These are phyloP conservation scores for Candida ficus DNA, from an alignment of 805 yeast species.

Conservation along the genomic window DNA sequence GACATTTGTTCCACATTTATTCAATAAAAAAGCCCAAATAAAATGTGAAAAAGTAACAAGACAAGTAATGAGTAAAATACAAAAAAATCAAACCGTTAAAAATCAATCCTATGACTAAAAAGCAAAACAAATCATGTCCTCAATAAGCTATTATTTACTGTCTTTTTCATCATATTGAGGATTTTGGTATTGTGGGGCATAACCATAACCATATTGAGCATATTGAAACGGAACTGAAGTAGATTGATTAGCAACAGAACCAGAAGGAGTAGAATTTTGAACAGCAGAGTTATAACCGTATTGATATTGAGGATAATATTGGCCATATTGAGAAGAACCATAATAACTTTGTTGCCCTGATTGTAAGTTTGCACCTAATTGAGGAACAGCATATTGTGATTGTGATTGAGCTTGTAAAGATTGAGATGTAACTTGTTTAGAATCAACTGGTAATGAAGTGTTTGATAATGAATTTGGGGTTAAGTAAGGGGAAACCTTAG, in stretches of 20 bases:
- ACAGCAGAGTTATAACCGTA: conserved; percentile 3
- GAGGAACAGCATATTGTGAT: conserved; percentile 4
- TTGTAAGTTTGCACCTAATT: conserved; percentile 4
- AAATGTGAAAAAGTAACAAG: not conserved
- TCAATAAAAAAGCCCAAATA: not conserved
- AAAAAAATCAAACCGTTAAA: not conserved
- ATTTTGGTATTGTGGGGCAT: conserved; percentile 21
- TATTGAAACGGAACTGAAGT: conserved; percentile 14
- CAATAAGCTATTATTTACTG: conserved; percentile 7
- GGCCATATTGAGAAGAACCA: conserved; percentile 10
- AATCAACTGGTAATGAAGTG: conserved; percentile 12
- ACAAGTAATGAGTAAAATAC: not conserved
- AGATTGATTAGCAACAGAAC: conserved; percentile 6
- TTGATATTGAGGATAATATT: conserved; percentile 12
- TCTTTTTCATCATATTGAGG: conserved; percentile 24
- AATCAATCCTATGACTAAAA: too few species aligned
- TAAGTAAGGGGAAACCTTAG: conserved; percentile 20
- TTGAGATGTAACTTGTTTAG: conserved; percentile 9
- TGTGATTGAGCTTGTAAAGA: conserved; percentile 4
- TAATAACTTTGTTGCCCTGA: conserved; percentile 4
- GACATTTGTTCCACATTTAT: too few species aligned
- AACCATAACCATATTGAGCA: conserved; percentile 21
- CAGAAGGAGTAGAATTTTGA: conserved; percentile 1
- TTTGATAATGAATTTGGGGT: conserved; percentile 21
- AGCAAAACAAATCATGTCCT: not conserved